Conservation (phyloP, 2,329 filamentous ascomycete species). For the Penicillium oxalicum region DNA sequence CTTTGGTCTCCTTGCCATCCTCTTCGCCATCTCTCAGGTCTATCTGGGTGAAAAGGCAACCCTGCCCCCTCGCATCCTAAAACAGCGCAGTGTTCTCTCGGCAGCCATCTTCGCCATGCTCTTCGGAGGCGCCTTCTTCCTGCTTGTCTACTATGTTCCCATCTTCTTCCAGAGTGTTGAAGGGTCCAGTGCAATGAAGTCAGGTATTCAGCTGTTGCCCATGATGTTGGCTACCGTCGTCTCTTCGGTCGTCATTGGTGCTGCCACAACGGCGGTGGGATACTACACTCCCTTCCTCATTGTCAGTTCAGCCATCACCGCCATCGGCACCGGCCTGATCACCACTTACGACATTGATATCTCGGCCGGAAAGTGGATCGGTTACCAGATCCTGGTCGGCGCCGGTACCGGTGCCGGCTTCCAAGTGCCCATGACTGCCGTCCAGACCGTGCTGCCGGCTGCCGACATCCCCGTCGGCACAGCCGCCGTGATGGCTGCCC, state of each 20-base stretch:
- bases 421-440: slow-evolving; percentile 24
- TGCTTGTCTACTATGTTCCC: slow-evolving; percentile 24
- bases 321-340: slow-evolving; percentile 23
- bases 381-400: slow-evolving; percentile 26
- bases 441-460: slow-evolving; percentile 22
- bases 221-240: slow-evolving; percentile 17
- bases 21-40: slow-evolving; percentile 43
- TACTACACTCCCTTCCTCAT: slow-evolving; percentile 30
- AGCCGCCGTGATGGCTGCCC: slow-evolving; percentile 23
- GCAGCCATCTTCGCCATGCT: slow-evolving; percentile 25
- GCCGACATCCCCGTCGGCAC: slow-evolving; percentile 25
- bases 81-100: slow-evolving; percentile 37
- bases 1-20: slow-evolving; percentile 24
- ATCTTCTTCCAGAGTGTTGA: slow-evolving; percentile 30
- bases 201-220: slow-evolving; percentile 23
- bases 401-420: slow-evolving; percentile 24
- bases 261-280: slow-evolving; percentile 13
- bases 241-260: slow-evolving; percentile 9
- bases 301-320: slow-evolving; percentile 13
- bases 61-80: slow-evolving; percentile 47
- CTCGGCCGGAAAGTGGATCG: slow-evolving; percentile 22
- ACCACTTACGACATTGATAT: slow-evolving; percentile 21
- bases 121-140: slow-evolving; percentile 11
- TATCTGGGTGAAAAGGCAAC: slow-evolving; percentile 47
- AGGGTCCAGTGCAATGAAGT: slow-evolving; percentile 18